phyloP scores from a whole-genome alignment of 2,329 filamentous ascomycete species.

The Neonectria hederae region DNA sequence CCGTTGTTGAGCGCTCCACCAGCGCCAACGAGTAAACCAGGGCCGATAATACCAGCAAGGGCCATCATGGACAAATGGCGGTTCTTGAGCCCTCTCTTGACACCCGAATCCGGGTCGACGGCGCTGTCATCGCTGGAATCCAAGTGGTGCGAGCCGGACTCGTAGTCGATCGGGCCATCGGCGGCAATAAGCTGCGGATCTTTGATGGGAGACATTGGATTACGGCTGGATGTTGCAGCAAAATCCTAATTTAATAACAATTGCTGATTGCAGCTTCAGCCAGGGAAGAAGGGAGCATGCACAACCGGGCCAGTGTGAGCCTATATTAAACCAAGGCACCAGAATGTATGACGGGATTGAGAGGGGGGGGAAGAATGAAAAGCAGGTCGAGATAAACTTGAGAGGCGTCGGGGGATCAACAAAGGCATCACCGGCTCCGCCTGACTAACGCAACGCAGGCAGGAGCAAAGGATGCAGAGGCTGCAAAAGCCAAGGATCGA shows the following conservation, averaged over 20 bases:
- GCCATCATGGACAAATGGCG: constrained; percentile 74
- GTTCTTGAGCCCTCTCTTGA: constrained; percentile 75
- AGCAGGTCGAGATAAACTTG: constrained; percentile 30
- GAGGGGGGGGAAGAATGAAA: constrained; percentile 21
- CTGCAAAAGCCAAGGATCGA: constrained; percentile 34
- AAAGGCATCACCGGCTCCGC: constrained; percentile 42
- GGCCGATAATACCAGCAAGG: constrained; percentile 70
- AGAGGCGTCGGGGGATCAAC: constrained; percentile 24
- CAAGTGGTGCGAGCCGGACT: constrained; percentile 23
- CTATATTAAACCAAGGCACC: constrained; percentile 7
- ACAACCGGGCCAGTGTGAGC: not conserved
- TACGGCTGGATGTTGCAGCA: constrained; percentile 22
- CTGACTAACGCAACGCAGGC: constrained; percentile 37
- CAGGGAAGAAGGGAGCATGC: constrained; percentile 1
- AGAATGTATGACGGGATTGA: not conserved
- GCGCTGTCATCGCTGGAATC: constrained; percentile 47
- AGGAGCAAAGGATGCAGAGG: not conserved
- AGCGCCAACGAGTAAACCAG: constrained; percentile 76
- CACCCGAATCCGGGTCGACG: constrained; percentile 70
- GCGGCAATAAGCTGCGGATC: constrained; percentile 32
- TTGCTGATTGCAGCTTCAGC: constrained; percentile 16
- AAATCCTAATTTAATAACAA: not conserved
- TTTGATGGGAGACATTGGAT: constrained; percentile 30
- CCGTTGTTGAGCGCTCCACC: constrained; percentile 74
- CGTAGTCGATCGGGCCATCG: constrained; percentile 36